phyloP scores from a whole-genome alignment of 2,329 filamentous ascomycete genomes.

The Colletotrichum limetticola region DNA sequence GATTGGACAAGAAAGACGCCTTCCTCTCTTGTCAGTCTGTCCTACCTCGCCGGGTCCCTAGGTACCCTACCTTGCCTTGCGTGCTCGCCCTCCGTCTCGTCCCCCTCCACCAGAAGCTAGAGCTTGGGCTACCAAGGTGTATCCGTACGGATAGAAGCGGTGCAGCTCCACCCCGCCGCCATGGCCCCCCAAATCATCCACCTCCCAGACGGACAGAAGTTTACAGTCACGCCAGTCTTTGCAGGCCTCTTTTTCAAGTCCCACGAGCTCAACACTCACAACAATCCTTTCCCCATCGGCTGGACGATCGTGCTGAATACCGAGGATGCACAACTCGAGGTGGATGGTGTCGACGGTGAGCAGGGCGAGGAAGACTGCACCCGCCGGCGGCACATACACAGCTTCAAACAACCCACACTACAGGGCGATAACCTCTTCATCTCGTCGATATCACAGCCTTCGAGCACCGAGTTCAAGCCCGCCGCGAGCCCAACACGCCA shows the following conservation, averaged over 20 bases:
- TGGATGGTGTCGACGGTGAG: slow-evolving; percentile 42
- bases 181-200: slow-evolving; percentile 65
- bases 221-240: slow-evolving; percentile 87
- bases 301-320: slow-evolving; percentile 92
- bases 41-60: background rate
- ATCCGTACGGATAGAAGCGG: background rate
- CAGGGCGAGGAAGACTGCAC: slow-evolving; percentile 42
- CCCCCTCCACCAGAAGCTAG: slow-evolving; percentile 1
- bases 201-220: slow-evolving; percentile 87
- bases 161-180: slow-evolving; percentile 5
- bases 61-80: background rate
- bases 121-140: background rate
- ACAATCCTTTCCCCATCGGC: slow-evolving; percentile 81
- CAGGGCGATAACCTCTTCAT: slow-evolving; percentile 88
- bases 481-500: slow-evolving; percentile 85
- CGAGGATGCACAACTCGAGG: slow-evolving; percentile 52
- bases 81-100: background rate
- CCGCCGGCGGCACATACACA: slow-evolving; percentile 59
- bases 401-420: slow-evolving; percentile 81
- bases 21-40: background rate
- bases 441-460: slow-evolving; percentile 88
- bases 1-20: background rate
- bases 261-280: slow-evolving; percentile 76
- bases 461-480: slow-evolving; percentile 81
- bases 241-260: slow-evolving; percentile 92